Conservation (phyloP, 768 basidiomycete genomes). For the Trametes elegans region DNA sequence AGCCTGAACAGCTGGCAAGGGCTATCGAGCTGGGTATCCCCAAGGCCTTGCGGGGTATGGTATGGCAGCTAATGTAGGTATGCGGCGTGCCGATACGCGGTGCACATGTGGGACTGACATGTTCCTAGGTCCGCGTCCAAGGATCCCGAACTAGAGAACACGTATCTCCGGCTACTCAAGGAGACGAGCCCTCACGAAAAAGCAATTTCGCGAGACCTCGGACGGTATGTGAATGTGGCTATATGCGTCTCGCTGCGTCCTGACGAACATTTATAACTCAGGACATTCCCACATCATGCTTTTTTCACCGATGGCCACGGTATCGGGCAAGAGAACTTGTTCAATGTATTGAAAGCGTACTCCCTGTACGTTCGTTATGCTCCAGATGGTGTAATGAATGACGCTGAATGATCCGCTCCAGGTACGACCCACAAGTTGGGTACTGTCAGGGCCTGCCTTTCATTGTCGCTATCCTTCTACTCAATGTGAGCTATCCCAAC, state of each 20-base stretch:
- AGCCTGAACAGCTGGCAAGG: slow-evolving; percentile 74
- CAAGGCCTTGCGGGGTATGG: slow-evolving; percentile 82
- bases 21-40: slow-evolving; percentile 96
- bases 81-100: slow-evolving; percentile 1
- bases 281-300: slow-evolving; percentile 95
- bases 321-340: slow-evolving; percentile 94
- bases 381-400: background rate
- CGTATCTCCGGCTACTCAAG: slow-evolving; percentile 80
- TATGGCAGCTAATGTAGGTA: slow-evolving; percentile 91
- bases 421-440: slow-evolving; percentile 91
- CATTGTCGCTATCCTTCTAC: slow-evolving; percentile 87
- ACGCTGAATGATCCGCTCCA: slow-evolving; percentile 26
- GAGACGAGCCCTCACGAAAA: slow-evolving; percentile 89
- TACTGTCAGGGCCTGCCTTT: slow-evolving; percentile 98
- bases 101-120: background rate
- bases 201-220: slow-evolving; percentile 89
- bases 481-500: slow-evolving; percentile 74
- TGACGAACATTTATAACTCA: slow-evolving; percentile 26
- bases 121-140: slow-evolving; percentile 84
- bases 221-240: slow-evolving; percentile 48
- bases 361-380: slow-evolving; percentile 60
- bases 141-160: slow-evolving; percentile 77
- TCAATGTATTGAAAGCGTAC: slow-evolving; percentile 98
- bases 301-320: slow-evolving; percentile 95
- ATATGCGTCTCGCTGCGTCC: background rate